Base-by-base conservation (phyloP, 352 stramenopile genomes). In the Pythium coloratum region DNA sequence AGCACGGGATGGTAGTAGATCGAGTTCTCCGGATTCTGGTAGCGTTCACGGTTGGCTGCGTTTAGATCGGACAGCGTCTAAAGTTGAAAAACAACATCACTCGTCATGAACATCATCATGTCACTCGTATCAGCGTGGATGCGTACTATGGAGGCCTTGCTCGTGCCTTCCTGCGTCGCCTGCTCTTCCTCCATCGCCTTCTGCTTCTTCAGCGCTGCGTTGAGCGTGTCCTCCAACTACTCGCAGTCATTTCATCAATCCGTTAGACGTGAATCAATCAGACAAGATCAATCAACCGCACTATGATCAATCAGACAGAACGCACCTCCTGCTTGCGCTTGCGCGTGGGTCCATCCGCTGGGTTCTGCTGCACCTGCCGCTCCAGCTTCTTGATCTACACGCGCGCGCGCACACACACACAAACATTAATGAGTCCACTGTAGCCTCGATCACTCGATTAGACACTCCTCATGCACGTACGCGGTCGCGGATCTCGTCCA, bases 1-100 rank as follows among this genome's bases (percentile, higher is more conserved):
- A 93, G 57, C 20, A 82, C 89, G n/a, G 82, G 82, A 47, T 93
- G 82, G 55, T 91, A 93, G 62, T 93, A 91, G 47, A 93, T 82
- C 1, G 84, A 93, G 49, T 90, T 93, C 81, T 90, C 80, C 62
- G 84, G 81, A 34, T 86, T 89, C 70, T 91, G 76, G 67, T 82
- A 93, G 36, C 78, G 83, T 50, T 82, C 74, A 38, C 76, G 82
- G 59, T 93, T 91, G 18, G 69, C 75, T 16, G 78, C 70, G 2
- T 72, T 76, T 38, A 91, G 50, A 32, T 90, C 76, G 30, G 71
- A 64, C n/a, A 89, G 71, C 14, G 72, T 89, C 84, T 92, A 51
- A 18, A 51, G 44, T 5, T 46, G 16, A 64, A 44, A 18, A 9
- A 69, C 4, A 24, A n/a, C 61, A 28, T 57, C 32, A 16, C 3